These are phyloP conservation scores for Cladosporium sp. DNA, from an alignment of 2,329 filamentous ascomycete genomes.

Conservation along the genomic window DNA sequence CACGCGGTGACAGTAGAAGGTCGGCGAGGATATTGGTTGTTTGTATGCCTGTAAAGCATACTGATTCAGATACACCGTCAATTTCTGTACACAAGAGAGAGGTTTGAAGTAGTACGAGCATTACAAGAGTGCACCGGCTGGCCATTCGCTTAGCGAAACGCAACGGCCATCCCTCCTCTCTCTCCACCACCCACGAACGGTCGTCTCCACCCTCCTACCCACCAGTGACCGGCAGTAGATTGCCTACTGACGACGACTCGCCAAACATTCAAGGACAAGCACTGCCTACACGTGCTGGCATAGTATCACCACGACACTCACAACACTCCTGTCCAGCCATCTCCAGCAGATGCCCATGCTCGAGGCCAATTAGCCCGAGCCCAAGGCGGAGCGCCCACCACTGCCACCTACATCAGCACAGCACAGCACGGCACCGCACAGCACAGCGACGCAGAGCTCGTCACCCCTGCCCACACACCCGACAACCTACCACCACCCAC, in stretches of 20 bases:
- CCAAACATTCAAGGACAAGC: not conserved
- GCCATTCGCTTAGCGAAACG: not conserved
- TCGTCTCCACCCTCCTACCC: no score
- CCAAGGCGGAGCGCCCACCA: not conserved
- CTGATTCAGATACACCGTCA: not conserved
- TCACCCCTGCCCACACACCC: not conserved
- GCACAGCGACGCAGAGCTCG: not conserved
- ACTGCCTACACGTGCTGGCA: not conserved
- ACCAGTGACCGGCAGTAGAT: no score
- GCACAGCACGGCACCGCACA: not conserved
- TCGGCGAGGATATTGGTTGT: not conserved
- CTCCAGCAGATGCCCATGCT: slow-evolving; percentile 4
- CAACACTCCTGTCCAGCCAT: not conserved
- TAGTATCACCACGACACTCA: not conserved
- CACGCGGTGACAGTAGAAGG: not conserved
- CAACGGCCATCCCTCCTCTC: no score
- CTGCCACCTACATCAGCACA: not conserved
- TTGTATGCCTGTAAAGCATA: not conserved
- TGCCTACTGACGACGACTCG: not conserved
- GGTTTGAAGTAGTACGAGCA: not conserved
- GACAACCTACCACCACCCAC: not conserved
- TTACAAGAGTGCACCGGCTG: not conserved
- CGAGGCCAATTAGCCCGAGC: not conserved
- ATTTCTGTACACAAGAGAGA: not conserved
- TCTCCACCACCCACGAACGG: no score